These are phyloP conservation scores for Mycosarcoma mackinlayi DNA, from an alignment of 1,284 basidiomycete genomes.

Conservation along the genomic window DNA sequence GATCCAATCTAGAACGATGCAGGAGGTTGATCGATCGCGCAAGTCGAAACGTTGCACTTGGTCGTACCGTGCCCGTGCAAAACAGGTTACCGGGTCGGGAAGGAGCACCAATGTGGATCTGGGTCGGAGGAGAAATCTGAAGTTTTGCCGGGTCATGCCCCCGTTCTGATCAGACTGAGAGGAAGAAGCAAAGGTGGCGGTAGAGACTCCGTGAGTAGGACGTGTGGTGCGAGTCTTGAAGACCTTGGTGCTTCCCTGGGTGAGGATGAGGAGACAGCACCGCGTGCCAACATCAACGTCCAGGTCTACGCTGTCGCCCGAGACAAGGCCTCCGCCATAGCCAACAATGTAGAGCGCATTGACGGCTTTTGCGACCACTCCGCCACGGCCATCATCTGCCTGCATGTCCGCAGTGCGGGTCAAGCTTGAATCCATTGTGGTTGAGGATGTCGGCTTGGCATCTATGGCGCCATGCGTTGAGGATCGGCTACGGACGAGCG, in stretches of 20 bases:
- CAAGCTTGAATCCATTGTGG: neutral
- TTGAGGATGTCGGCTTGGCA: neutral
- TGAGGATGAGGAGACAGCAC: constrained; percentile 77
- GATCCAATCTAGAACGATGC: constrained; percentile 65
- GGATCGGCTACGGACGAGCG: neutral
- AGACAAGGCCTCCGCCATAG: constrained; percentile 93
- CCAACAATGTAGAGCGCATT: constrained; percentile 83
- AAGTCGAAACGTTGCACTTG: constrained; percentile 64
- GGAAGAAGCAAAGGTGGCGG: constrained; percentile 12
- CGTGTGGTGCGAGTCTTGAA: constrained; percentile 46
- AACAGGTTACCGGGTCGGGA: constrained; percentile 65
- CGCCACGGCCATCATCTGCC: too few relatives aligned
- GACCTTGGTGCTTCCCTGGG: constrained; percentile 76
- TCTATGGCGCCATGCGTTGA: neutral
- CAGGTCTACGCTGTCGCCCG: constrained; percentile 82
- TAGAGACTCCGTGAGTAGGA: constrained; percentile 19
- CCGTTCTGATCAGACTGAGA: neutral
- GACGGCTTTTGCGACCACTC: constrained; percentile 69
- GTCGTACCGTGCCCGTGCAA: constrained; percentile 52
- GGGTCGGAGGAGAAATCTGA: constrained; percentile 50
- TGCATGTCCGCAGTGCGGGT: too few relatives aligned
- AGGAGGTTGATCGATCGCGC: constrained; percentile 35
- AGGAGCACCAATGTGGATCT: constrained; percentile 57
- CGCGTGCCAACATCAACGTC: constrained; percentile 74
- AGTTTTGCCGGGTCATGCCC: constrained; percentile 35